These are phyloP conservation scores for Begonia loranthoides DNA, from an alignment of 306 rosid species.

Conservation along the genomic window DNA sequence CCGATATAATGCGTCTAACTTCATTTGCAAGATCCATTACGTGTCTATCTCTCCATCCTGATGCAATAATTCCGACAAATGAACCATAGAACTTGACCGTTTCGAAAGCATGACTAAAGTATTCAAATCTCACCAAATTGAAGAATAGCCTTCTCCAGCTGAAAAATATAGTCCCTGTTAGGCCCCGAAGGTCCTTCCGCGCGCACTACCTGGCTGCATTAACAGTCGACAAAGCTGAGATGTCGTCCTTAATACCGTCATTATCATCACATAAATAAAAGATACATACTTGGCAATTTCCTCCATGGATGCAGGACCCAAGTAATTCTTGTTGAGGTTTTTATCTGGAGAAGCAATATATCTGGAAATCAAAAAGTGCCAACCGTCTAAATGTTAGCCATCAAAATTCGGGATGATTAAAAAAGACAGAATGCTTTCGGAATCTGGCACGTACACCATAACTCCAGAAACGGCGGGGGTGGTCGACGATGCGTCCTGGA, in stretches of 20 bases:
- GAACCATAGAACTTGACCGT: too few relatives aligned
- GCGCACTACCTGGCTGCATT: slow-evolving; percentile 46
- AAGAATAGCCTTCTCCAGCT: slow-evolving; percentile 64
- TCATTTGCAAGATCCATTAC: slow-evolving; percentile 62
- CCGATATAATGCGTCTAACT: slow-evolving; percentile 65
- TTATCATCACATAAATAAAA: slow-evolving; percentile 4
- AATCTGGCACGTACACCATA: slow-evolving; percentile 57
- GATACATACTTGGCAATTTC: slow-evolving; percentile 58
- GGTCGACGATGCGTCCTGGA: slow-evolving; percentile 42
- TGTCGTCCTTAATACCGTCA: slow-evolving; percentile 3
- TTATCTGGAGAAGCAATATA: slow-evolving; percentile 79
- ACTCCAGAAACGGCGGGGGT: slow-evolving; percentile 56
- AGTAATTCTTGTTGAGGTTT: slow-evolving; percentile 47
- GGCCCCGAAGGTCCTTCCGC: slow-evolving; percentile 92
- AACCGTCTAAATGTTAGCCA: slow-evolving; percentile 6
- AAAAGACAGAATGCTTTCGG: slow-evolving; percentile 1
- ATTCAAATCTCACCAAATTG: slow-evolving; percentile 40
- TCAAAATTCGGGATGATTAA: not conserved
- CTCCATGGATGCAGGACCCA: slow-evolving; percentile 73
- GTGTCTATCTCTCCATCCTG: slow-evolving; percentile 64
- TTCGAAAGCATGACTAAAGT: not conserved
- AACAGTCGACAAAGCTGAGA: not conserved
- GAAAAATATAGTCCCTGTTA: slow-evolving; percentile 76
- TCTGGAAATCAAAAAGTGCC: slow-evolving; percentile 26
- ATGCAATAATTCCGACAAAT: slow-evolving; percentile 1